Conservation (phyloP, 1,139 yeast genomes). For the Pichia sp. region DNA sequence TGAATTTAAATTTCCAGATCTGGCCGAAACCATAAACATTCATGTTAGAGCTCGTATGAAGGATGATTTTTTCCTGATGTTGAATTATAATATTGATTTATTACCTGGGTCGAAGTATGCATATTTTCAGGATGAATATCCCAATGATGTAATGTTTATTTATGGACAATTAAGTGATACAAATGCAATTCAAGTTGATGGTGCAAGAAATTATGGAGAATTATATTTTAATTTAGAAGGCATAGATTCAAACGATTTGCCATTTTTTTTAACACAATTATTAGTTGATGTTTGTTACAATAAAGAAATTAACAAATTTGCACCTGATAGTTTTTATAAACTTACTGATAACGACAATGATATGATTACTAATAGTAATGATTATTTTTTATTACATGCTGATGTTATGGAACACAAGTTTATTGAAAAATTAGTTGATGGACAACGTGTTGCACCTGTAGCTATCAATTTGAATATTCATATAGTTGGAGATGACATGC, state of each 20-base stretch:
- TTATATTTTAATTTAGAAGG: conserved; percentile 42
- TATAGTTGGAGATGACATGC: conserved; percentile 44
- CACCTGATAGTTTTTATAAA: conserved; percentile 16
- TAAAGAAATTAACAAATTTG: conserved; percentile 36
- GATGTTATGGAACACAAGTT: conserved; percentile 9
- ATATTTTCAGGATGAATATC: conserved; percentile 7
- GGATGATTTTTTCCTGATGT: conserved; percentile 12
- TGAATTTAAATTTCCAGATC: conserved; percentile 42
- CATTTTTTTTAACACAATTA: conserved; percentile 54
- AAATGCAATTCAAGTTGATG: conserved; percentile 36
- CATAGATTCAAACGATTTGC: conserved; percentile 52
- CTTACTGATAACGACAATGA: neutral
- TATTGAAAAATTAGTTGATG: neutral
- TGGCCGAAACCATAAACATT: conserved; percentile 37
- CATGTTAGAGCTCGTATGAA: conserved; percentile 33
- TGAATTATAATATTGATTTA: conserved; percentile 17
- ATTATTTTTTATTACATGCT: conserved; percentile 6
- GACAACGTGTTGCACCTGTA: conserved; percentile 1
- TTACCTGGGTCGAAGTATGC: conserved; percentile 7
- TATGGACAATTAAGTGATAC: conserved; percentile 30
- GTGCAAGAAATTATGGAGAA: conserved; percentile 38
- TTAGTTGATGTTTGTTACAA: conserved; percentile 47
- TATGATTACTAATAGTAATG: neutral
- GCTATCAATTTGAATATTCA: conserved; percentile 52
- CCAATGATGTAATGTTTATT: conserved; percentile 26